Percentiles rank a stretch among this genome's conserved stretches.
Conservation (phyloP, 306 rosid species). For the Senna siamea region DNA sequence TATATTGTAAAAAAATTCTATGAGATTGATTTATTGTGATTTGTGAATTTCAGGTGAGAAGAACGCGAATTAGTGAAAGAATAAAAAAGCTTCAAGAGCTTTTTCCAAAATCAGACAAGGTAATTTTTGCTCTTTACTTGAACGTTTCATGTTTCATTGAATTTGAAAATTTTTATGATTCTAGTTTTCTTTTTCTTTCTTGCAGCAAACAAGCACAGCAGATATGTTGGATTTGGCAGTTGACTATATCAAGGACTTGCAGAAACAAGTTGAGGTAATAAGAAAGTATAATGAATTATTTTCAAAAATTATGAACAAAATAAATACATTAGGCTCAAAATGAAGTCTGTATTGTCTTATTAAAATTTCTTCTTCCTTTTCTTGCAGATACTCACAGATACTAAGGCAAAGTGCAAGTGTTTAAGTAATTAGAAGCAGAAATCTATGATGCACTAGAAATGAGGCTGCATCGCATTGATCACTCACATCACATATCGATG, state of each 20-base stretch:
- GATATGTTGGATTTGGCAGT: constrained; percentile 83
- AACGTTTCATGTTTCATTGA: no score
- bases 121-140: constrained; percentile 34
- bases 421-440: constrained; percentile 51
- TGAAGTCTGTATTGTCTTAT: no score
- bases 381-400: constrained; percentile 68
- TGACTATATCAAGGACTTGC: constrained; percentile 77
- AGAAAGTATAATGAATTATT: neutral
- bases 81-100: constrained; percentile 77
- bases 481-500: no score
- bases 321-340: constrained; percentile 24
- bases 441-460: no score
- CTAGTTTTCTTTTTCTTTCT: neutral
- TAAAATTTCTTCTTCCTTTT: constrained; percentile 24
- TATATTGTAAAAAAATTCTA: no score
- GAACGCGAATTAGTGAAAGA: constrained; percentile 84
- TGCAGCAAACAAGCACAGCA: constrained; percentile 88
- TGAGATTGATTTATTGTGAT: neutral
- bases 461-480: no score
- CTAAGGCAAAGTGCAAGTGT: constrained; percentile 72
- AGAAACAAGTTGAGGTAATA: constrained; percentile 77
- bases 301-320: neutral
- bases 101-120: constrained; percentile 89
- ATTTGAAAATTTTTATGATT: no score
- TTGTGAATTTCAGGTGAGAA: constrained; percentile 62